phyloP scores from a whole-genome alignment of 257 asterid species.

The Mitragyna speciosa region DNA sequence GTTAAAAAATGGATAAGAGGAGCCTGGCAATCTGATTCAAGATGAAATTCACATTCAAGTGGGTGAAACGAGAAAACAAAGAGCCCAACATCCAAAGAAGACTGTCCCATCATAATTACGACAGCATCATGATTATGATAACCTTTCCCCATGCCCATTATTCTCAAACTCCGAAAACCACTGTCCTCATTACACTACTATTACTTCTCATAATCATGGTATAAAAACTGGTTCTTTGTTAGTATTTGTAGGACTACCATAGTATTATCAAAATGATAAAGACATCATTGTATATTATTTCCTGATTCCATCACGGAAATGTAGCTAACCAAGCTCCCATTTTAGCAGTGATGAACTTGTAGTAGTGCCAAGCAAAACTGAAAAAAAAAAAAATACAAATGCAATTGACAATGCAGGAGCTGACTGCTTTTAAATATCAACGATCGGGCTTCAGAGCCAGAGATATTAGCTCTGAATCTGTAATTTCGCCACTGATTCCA shows the following conservation, averaged over 20 bases:
- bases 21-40: no score
- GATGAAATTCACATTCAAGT: no score
- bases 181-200: constrained; percentile 18
- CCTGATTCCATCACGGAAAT: neutral
- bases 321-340: neutral
- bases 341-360: neutral
- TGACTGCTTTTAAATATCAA: constrained; percentile 18
- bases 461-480: constrained; percentile 83
- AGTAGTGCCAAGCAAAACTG: neutral
- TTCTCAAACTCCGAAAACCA: constrained; percentile 40
- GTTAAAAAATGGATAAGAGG: no score
- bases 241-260: neutral
- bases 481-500: constrained; percentile 69
- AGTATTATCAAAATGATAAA: neutral
- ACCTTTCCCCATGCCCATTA: constrained; percentile 20
- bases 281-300: neutral
- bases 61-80: constrained; percentile 35
- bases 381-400: constrained; percentile 8
- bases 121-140: constrained; percentile 45
- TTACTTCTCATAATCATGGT: neutral
- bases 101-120: neutral
- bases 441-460: constrained; percentile 44
- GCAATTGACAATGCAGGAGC: constrained; percentile 27
- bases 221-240: no score
- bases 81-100: constrained; percentile 3